phyloP scores from a whole-genome alignment of 129 eudicot species.

The Flaveria sonorensis region DNA sequence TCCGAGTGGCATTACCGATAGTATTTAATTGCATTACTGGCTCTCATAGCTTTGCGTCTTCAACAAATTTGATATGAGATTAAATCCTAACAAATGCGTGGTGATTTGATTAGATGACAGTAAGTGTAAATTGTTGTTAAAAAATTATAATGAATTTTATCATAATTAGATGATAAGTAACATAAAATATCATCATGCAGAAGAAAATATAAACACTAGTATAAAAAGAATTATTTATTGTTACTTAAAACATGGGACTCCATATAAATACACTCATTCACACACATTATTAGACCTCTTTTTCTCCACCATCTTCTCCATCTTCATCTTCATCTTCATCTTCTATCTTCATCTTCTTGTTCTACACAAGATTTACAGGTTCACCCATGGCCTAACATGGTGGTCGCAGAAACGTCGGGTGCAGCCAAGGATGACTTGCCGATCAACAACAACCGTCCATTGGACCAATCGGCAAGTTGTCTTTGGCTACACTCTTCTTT shows the following conservation, averaged over 20 bases:
- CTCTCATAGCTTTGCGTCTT: no score
- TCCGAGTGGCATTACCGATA: no score
- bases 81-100: no score
- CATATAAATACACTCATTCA: conserved; percentile 31
- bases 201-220: neutral
- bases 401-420: conserved; percentile 36
- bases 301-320: conserved; percentile 26
- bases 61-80: no score
- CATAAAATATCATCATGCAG: neutral
- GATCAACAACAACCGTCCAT: conserved; percentile 4
- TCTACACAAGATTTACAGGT: neutral
- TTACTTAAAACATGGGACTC: conserved; percentile 24
- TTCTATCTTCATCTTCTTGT: neutral
- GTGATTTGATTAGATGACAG: no score
- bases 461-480: conserved; percentile 44
- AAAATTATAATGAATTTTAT: neutral
- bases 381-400: conserved; percentile 56
- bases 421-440: conserved; percentile 75
- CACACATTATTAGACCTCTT: conserved; percentile 32
- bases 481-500: conserved; percentile 59
- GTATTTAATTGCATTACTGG: no score
- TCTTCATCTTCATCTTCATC: neutral
- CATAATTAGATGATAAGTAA: neutral
- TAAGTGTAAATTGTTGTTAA: no score
- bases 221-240: neutral